Conservation (phyloP, 768 basidiomycete species). For the Xanthoconium stramineum region DNA sequence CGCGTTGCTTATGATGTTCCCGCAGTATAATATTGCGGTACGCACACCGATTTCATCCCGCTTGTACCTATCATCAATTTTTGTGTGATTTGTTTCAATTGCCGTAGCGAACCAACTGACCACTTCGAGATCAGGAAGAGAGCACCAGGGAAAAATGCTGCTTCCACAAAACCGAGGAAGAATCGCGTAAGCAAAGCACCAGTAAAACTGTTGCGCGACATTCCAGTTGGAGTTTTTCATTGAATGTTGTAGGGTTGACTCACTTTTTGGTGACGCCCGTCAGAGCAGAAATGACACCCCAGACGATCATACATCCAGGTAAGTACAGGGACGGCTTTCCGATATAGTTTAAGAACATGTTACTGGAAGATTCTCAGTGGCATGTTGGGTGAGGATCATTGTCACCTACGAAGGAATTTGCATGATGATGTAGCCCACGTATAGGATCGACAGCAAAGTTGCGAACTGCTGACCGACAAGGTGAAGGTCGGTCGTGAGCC, state of each 20-base stretch:
- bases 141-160: conserved; percentile 45
- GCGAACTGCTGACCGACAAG: conserved; percentile 62
- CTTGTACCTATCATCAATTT: conserved; percentile 37
- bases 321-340: conserved; percentile 67
- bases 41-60: conserved; percentile 43
- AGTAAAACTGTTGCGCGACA: conserved; percentile 32
- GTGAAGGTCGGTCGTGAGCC: conserved; percentile 61
- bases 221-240: not conserved
- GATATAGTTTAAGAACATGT: conserved; percentile 66
- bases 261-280: conserved; percentile 38
- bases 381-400: not conserved
- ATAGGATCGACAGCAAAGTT: conserved; percentile 65
- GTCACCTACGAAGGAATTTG: conserved; percentile 38
- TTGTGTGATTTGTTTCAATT: conserved; percentile 26
- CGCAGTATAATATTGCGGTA: conserved; percentile 46
- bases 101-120: conserved; percentile 28
- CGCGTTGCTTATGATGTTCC: conserved; percentile 52
- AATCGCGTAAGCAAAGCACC: conserved; percentile 47
- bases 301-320: conserved; percentile 63
- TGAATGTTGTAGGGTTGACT: not conserved
- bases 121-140: conserved; percentile 37
- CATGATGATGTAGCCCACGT: conserved; percentile 52
- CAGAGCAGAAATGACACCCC: conserved; percentile 59
- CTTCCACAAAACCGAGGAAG: conserved; percentile 53
- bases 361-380: conserved; percentile 39